Percentiles rank a stretch among this genome's conserved stretches.
Conservation (phyloP, 441 rosid species). For the Francoa sonchifolia region DNA sequence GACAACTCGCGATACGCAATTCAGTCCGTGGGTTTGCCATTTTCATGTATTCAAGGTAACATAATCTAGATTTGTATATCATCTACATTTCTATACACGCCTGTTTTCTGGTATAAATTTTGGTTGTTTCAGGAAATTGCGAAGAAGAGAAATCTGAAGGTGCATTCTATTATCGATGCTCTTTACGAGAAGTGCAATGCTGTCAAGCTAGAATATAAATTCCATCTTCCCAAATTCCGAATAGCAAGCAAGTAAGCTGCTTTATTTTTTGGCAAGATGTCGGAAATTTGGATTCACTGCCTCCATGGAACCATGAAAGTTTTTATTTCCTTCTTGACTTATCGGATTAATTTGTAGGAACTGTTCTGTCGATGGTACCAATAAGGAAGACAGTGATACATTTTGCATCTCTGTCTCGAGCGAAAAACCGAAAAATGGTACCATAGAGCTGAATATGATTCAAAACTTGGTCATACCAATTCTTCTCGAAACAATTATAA, state of each 20-base stretch:
- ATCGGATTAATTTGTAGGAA: slow-evolving; percentile 27
- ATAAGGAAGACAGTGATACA: slow-evolving; percentile 31
- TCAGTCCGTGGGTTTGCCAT: slow-evolving; percentile 86
- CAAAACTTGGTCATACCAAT: slow-evolving; percentile 49
- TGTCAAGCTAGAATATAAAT: slow-evolving; percentile 23
- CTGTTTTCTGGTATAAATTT: slow-evolving; percentile 15
- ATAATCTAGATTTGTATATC: slow-evolving; percentile 1
- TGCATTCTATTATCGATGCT: slow-evolving; percentile 33
- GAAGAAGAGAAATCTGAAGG: slow-evolving; percentile 40
- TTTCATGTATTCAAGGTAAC: slow-evolving; percentile 67
- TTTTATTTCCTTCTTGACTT: background rate
- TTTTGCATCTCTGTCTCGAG: slow-evolving; percentile 55
- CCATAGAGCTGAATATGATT: slow-evolving; percentile 29
- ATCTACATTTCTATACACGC: slow-evolving; percentile 6
- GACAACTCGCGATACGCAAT: slow-evolving; percentile 14
- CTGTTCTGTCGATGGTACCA: slow-evolving; percentile 27
- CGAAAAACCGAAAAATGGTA: slow-evolving; percentile 32
- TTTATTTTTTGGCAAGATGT: background rate
- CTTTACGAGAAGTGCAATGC: slow-evolving; percentile 32
- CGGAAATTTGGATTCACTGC: too few species aligned
- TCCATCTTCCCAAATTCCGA: slow-evolving; percentile 23
- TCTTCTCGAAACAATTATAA: slow-evolving; percentile 56
- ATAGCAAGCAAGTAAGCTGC: slow-evolving; percentile 54
- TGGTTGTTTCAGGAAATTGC: slow-evolving; percentile 39
- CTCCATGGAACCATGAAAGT: too few species aligned